A percentile compares a stretch with the other conserved stretches of the same genome.
phyloP scores from a whole-genome alignment of 768 basidiomycete species.

The Cytidiella melzeri region DNA sequence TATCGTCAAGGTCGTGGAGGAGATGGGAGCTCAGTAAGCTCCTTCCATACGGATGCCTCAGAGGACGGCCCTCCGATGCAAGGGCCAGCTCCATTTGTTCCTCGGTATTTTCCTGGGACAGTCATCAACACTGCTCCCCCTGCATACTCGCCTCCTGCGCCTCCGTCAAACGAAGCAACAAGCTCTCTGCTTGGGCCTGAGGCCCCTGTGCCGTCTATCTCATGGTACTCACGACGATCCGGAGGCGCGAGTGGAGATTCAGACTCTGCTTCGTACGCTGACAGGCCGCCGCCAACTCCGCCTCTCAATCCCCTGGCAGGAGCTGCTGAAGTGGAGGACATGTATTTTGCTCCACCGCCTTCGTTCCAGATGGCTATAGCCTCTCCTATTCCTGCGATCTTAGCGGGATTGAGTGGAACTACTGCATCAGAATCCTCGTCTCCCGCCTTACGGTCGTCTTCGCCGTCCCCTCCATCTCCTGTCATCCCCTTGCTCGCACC shows the following conservation, averaged over 20 bases:
- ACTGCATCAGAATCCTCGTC: slow-evolving; percentile 4
- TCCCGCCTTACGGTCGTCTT: not conserved
- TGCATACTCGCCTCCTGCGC: slow-evolving; percentile 28
- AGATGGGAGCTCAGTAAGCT: slow-evolving; percentile 12
- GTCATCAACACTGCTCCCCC: slow-evolving; percentile 35
- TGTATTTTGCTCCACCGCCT: slow-evolving; percentile 19
- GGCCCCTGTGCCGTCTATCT: slow-evolving; percentile 13
- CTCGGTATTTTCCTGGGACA: slow-evolving; percentile 53
- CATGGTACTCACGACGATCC: slow-evolving; percentile 11
- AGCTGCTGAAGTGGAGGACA: slow-evolving; percentile 6
- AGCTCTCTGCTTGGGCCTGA: slow-evolving; percentile 15
- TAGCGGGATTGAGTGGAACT: slow-evolving; percentile 17
- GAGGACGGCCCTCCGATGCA: slow-evolving; percentile 30
- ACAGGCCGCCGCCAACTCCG: slow-evolving; percentile 16
- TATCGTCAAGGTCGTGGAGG: slow-evolving; percentile 20
- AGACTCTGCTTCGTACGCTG: slow-evolving; percentile 16
- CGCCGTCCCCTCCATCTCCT: not conserved
- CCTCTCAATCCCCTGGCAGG: slow-evolving; percentile 7
- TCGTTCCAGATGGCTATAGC: slow-evolving; percentile 21
- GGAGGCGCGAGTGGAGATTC: not conserved
- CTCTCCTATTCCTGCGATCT: slow-evolving; percentile 22
- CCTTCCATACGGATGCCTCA: slow-evolving; percentile 24
- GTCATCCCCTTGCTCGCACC: slow-evolving; percentile 4
- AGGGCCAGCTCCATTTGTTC: slow-evolving; percentile 44
- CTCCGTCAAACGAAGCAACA: slow-evolving; percentile 11